phyloP scores from a whole-genome alignment of 306 rosid species.

The Castanospermum australe region DNA sequence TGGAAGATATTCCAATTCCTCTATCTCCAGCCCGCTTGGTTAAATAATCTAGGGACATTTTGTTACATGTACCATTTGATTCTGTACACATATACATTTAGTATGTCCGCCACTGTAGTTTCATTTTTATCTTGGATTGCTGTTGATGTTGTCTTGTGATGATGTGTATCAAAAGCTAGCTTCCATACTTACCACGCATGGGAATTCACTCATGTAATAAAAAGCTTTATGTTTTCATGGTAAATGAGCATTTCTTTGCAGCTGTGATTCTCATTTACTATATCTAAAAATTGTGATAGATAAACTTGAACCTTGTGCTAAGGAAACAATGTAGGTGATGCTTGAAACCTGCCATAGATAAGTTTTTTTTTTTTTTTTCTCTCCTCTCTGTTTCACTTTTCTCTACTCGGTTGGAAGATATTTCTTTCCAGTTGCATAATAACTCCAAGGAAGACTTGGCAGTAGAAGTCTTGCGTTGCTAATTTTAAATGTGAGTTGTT shows the following conservation, averaged over 20 bases:
- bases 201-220: not conserved
- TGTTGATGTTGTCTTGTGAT: not conserved
- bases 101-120: not conserved
- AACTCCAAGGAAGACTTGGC: not conserved
- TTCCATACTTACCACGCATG: too few species aligned
- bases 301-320: too few species aligned
- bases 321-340: too few species aligned
- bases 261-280: too few species aligned
- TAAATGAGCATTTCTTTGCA: not conserved
- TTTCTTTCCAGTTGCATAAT: not conserved
- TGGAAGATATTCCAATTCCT: conserved; percentile 37
- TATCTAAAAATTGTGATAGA: too few species aligned
- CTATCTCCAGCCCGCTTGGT: conserved; percentile 15
- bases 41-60: not conserved
- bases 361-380: too few species aligned
- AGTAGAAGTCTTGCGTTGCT: too few species aligned
- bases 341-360: too few species aligned
- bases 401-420: not conserved
- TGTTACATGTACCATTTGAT: not conserved
- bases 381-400: too few species aligned
- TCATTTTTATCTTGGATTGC: not conserved
- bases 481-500: too few species aligned
- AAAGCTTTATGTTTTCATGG: not conserved
- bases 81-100: too few species aligned
- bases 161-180: not conserved